Evolutionary conservation across 129 eudicot species (phyloP).

Genomic region (Tagetes erecta): DNA sequence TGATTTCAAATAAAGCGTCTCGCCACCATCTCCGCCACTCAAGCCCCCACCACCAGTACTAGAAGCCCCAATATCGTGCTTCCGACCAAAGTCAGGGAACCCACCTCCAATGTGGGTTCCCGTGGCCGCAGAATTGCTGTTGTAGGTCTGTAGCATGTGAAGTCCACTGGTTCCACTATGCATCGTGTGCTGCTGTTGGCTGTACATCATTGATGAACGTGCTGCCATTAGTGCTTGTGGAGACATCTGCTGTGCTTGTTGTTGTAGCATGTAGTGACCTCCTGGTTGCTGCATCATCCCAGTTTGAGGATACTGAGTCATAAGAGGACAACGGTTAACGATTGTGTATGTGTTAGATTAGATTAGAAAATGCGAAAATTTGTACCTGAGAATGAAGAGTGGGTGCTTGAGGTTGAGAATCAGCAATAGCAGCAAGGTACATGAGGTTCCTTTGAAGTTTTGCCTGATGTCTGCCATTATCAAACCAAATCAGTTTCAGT

Average conservation of each 20-base stretch:
- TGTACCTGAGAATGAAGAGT: constrained; percentile 89
- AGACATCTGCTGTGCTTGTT: constrained; percentile 71
- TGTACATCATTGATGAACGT: constrained; percentile 67
- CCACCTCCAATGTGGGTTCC: constrained; percentile 19
- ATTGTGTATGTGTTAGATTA: not conserved
- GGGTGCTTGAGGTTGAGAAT: constrained; percentile 94
- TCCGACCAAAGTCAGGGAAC: constrained; percentile 53
- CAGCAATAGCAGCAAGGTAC: constrained; percentile 99
- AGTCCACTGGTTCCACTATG: constrained; percentile 50
- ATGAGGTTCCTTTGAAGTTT: constrained; percentile 93
- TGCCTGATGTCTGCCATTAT: constrained; percentile 70
- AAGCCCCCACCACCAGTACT: not conserved
- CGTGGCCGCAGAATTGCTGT: constrained; percentile 10
- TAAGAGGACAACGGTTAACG: not conserved
- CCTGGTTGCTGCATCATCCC: constrained; percentile 76
- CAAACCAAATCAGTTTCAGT: no score
- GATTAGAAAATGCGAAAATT: not conserved
- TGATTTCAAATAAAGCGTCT: constrained; percentile 52
- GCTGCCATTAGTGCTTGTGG: constrained; percentile 80
- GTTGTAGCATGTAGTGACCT: constrained; percentile 79
- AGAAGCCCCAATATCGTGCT: constrained; percentile 39
- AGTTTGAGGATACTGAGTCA: constrained; percentile 53
- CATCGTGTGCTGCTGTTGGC: constrained; percentile 62
- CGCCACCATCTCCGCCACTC: constrained; percentile 37
- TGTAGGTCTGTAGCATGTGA: constrained; percentile 61